These are phyloP conservation scores for Phaeophleospora eucalypticola DNA, from an alignment of 2,329 filamentous ascomycete species.

Conservation along the genomic window DNA sequence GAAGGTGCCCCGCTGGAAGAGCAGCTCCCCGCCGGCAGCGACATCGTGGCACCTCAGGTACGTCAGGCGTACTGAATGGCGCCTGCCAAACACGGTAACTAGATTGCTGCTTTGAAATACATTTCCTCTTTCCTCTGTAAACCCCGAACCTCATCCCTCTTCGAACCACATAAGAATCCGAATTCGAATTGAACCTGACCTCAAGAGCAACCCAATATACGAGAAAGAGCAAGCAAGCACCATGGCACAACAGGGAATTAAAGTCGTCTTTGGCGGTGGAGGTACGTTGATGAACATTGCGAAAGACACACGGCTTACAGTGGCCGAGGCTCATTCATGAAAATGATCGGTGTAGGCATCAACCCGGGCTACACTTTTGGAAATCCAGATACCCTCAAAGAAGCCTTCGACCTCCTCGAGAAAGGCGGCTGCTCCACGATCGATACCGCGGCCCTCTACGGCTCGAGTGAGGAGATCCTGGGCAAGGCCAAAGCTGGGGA, in stretches of 20 bases:
- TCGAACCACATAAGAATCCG: too few species aligned
- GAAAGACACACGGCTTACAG: not conserved
- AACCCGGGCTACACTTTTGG: slow-evolving; percentile 16
- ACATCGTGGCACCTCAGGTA: too few species aligned
- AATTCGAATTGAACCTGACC: too few species aligned
- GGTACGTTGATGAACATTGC: not conserved
- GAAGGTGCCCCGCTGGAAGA: too few species aligned
- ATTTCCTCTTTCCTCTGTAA: too few species aligned
- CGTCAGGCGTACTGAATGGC: too few species aligned
- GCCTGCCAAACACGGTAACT: too few species aligned
- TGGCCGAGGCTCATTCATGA: not conserved
- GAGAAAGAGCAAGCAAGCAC: not conserved
- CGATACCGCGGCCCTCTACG: slow-evolving; percentile 41
- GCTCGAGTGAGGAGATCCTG: slow-evolving; percentile 40
- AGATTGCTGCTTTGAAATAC: too few species aligned
- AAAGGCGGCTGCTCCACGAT: slow-evolving; percentile 34
- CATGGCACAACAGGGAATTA: slow-evolving; percentile 27
- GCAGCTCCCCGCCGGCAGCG: too few species aligned
- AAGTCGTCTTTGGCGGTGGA: slow-evolving; percentile 36
- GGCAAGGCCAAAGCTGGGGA: slow-evolving; percentile 39
- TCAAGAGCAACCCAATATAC: not conserved
- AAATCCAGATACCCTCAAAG: slow-evolving; percentile 17
- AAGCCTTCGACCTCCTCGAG: slow-evolving; percentile 29
- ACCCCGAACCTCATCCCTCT: too few species aligned
- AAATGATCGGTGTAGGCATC: slow-evolving; percentile 17